These are phyloP conservation scores for Macroventuria anomochaeta DNA, from an alignment of 2,329 filamentous ascomycete genomes.

Conservation along the genomic window DNA sequence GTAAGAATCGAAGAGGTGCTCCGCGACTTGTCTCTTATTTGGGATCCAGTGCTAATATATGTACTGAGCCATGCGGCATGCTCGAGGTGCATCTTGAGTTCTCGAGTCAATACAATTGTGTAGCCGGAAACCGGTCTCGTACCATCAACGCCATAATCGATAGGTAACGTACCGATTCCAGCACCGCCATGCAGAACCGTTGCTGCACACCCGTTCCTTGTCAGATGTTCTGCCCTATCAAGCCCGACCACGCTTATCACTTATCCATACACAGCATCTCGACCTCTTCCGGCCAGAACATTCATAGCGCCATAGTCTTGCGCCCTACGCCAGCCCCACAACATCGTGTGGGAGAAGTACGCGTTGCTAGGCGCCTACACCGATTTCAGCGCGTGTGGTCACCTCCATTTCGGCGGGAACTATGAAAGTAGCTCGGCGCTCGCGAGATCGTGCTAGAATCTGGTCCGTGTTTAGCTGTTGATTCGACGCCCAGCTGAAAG, in stretches of 20 bases:
- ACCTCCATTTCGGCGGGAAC: not conserved
- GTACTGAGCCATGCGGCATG: constrained; percentile 1
- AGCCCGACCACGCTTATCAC: not conserved
- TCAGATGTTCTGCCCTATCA: not conserved
- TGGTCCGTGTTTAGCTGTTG: not conserved
- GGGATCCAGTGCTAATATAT: constrained; percentile 2
- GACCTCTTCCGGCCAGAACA: not conserved
- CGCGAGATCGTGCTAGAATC: not conserved
- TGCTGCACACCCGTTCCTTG: not conserved
- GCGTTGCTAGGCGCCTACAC: not conserved
- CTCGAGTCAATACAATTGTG: not conserved
- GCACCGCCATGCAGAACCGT: constrained; percentile 4
- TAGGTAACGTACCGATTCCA: not conserved
- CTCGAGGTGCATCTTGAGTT: not conserved
- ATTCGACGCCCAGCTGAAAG: constrained; percentile 11
- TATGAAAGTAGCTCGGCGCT: not conserved
- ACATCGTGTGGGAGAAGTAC: not conserved
- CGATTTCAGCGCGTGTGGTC: not conserved
- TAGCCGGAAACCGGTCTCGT: not conserved
- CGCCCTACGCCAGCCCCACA: constrained; percentile 5
- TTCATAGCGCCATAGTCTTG: constrained; percentile 4
- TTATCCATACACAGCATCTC: constrained; percentile 1
- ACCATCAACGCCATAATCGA: not conserved
- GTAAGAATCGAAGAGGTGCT: not conserved
- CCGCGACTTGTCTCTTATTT: not conserved